Percentiles rank a stretch among this genome's conserved stretches.
These are phyloP conservation scores for Botrytis tulipae DNA, from an alignment of 2,329 filamentous ascomycete genomes.

Conservation along the genomic window DNA sequence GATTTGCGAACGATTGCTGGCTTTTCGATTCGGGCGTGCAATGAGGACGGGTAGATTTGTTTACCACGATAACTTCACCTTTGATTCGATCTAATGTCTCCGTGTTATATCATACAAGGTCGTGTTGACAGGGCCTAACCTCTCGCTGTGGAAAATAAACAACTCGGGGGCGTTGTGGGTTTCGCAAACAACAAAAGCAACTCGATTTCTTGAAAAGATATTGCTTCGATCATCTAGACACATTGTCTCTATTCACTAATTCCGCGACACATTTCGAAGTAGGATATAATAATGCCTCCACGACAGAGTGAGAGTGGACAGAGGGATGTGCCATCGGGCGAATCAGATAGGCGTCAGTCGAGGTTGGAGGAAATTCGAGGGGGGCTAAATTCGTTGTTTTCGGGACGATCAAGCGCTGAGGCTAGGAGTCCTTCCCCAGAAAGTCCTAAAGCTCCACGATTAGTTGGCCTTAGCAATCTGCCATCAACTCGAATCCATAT, in stretches of 20 bases:
- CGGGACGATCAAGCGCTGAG: slow-evolving; percentile 33
- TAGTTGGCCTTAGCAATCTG: slow-evolving; percentile 40
- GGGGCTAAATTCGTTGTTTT: slow-evolving; percentile 34
- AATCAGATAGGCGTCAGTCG: slow-evolving; percentile 25
- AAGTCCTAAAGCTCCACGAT: slow-evolving; percentile 50
- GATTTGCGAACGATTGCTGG: slow-evolving; percentile 20
- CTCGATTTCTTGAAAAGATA: slow-evolving; percentile 9
- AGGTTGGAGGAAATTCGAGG: slow-evolving; percentile 31
- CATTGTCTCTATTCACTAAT: slow-evolving; percentile 17
- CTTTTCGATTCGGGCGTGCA: slow-evolving; percentile 26
- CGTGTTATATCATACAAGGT: slow-evolving; percentile 26
- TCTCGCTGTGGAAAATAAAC: slow-evolving; percentile 13
- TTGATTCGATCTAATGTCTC: slow-evolving; percentile 34
- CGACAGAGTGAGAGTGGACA: slow-evolving; percentile 21
- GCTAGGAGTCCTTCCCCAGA: slow-evolving; percentile 27
- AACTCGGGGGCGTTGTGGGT: slow-evolving; percentile 29
- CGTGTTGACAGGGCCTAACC: slow-evolving; percentile 32
- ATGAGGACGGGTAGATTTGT: slow-evolving; percentile 1
- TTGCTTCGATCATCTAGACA: slow-evolving; percentile 20
- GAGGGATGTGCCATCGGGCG: slow-evolving; percentile 25
- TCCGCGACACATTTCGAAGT: slow-evolving; percentile 22
- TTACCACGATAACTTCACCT: slow-evolving; percentile 20
- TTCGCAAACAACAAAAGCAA: slow-evolving; percentile 26
- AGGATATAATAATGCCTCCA: slow-evolving; percentile 29
- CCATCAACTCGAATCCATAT: slow-evolving; percentile 45